phyloP scores from a whole-genome alignment of 2,329 filamentous ascomycete genomes.

The Seiridium unicorne region DNA sequence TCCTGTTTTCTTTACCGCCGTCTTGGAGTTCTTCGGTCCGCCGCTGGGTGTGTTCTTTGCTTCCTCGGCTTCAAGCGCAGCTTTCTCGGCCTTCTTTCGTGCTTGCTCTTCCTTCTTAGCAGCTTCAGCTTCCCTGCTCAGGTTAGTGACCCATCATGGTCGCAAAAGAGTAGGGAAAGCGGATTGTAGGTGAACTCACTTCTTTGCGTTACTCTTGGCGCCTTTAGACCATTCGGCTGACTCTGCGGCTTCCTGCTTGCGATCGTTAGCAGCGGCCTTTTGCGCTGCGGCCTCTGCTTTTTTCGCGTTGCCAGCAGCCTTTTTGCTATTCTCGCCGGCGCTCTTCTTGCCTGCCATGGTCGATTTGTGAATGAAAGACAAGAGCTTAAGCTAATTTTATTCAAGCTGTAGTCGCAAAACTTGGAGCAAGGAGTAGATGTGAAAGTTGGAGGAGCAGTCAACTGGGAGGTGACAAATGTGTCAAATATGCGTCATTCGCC shows the following conservation, averaged over 20 bases:
- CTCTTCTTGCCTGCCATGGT: conserved; percentile 70
- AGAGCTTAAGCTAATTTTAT: background rate
- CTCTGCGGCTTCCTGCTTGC: conserved; percentile 66
- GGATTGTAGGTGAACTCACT: conserved; percentile 55
- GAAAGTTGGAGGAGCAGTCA: background rate
- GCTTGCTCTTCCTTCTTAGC: conserved; percentile 80
- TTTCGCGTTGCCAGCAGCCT: conserved; percentile 83
- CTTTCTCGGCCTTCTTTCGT: conserved; percentile 89
- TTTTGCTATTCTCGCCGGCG: conserved; percentile 79
- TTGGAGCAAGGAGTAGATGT: background rate
- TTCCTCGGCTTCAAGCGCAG: conserved; percentile 79
- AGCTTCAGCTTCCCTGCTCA: conserved; percentile 73
- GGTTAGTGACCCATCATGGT: background rate
- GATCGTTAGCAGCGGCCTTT: conserved; percentile 72
- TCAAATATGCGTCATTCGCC: conserved; percentile 8
- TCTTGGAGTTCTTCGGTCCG: conserved; percentile 66
- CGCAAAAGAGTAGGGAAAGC: conserved; percentile 5
- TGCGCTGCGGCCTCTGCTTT: conserved; percentile 85
- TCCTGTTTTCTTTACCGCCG: conserved; percentile 62
- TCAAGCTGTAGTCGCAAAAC: background rate
- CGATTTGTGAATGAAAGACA: background rate
- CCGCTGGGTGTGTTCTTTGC: conserved; percentile 63
- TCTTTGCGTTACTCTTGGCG: conserved; percentile 80
- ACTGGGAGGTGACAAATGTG: background rate
- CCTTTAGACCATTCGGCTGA: conserved; percentile 81